These are phyloP conservation scores for Trichoderma harzianum DNA, from an alignment of 2,329 filamentous ascomycete genomes.

Conservation along the genomic window DNA sequence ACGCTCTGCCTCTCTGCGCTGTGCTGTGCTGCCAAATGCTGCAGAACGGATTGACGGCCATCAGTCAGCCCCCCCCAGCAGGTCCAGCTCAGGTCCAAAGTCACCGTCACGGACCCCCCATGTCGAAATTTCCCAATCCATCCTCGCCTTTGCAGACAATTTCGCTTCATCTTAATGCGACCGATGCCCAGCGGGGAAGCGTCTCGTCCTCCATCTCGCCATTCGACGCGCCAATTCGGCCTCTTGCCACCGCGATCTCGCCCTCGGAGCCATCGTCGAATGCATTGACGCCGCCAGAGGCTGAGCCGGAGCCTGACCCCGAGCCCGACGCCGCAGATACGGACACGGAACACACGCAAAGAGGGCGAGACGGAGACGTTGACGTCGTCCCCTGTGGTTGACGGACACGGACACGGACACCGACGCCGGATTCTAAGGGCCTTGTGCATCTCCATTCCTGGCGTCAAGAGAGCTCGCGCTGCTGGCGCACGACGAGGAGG, in stretches of 20 bases:
- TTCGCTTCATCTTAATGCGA: conserved; percentile 7
- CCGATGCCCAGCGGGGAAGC: conserved; percentile 12
- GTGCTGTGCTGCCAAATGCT: neutral
- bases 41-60: neutral
- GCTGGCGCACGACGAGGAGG: conserved; percentile 32
- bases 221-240: conserved; percentile 11
- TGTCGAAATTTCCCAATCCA: conserved; percentile 17
- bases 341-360: neutral
- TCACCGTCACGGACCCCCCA: conserved; percentile 13
- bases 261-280: conserved; percentile 9
- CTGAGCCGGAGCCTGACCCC: conserved; percentile 18
- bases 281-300: conserved; percentile 16
- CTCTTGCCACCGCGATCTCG: neutral
- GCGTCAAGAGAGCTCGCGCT: conserved; percentile 8
- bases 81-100: neutral
- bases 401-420: neutral
- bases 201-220: neutral
- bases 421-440: neutral
- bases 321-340: conserved; percentile 8
- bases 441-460: neutral
- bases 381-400: neutral
- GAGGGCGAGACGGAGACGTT: neutral
- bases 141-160: conserved; percentile 14
- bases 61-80: neutral
- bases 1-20: neutral